Percentiles rank a stretch among this genome's conserved stretches.
Conservation (phyloP, 1,284 basidiomycete genomes). For the Moesziomyces globuligerus region DNA sequence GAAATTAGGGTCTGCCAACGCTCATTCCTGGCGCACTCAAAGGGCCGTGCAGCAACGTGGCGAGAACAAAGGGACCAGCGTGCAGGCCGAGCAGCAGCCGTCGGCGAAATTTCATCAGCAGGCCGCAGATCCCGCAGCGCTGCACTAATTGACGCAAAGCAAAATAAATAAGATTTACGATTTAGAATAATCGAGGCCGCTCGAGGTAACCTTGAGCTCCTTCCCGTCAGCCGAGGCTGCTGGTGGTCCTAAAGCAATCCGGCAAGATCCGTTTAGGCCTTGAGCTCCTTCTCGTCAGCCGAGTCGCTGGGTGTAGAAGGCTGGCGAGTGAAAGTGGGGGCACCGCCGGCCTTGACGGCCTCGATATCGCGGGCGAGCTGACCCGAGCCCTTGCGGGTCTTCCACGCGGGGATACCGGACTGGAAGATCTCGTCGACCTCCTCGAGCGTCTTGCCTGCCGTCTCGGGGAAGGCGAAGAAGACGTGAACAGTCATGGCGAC, state of each 20-base stretch:
- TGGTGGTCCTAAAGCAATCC: neutral
- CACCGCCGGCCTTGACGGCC: constrained; percentile 10
- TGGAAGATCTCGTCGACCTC: constrained; percentile 35
- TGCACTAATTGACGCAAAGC: too few species aligned
- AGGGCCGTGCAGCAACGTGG: too few species aligned
- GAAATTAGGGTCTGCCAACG: too few species aligned
- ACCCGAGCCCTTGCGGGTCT: constrained; percentile 15
- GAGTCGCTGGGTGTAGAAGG: constrained; percentile 16
- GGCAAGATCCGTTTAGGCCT: constrained; percentile 1
- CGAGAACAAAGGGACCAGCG: too few species aligned
- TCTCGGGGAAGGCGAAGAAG: constrained; percentile 47
- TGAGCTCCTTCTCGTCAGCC: constrained; percentile 25
- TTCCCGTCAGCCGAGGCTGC: neutral
- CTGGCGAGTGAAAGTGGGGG: neutral
- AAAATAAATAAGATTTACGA: too few species aligned
- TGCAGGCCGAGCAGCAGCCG: too few species aligned
- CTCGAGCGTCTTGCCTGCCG: constrained; percentile 27
- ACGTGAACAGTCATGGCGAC: constrained; percentile 40
- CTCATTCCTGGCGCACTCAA: too few species aligned
- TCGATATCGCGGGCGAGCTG: constrained; percentile 12
- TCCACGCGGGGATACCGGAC: constrained; percentile 18
- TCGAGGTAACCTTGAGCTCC: too few species aligned
- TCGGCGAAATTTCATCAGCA: too few species aligned
- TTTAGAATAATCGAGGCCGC: too few species aligned
- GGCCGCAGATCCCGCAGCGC: too few species aligned